Evolutionary conservation across 2,329 filamentous ascomycete genomes (phyloP), one percentile per base, ranked within the genome.

Genomic region (Arthrobotrys iridis): DNA sequence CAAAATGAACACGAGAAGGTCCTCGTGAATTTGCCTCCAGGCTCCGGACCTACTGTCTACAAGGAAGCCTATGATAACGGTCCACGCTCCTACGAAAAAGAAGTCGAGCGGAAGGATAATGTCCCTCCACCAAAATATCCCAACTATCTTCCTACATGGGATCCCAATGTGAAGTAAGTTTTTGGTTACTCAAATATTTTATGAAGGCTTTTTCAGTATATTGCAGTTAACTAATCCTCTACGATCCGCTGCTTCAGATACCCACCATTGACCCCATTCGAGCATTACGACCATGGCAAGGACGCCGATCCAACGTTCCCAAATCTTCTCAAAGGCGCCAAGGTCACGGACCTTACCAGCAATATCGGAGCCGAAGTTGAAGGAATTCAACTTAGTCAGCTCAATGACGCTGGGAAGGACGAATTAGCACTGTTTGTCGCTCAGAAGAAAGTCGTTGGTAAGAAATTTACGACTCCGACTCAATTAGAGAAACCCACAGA

Each of bases 391-490:
- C 83, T 94, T 28, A 91, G 88, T 82, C 85, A 86, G 76, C 85
- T 94, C 10, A 88, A 84, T 62, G 82, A 88, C 45, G 88, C 88
- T 13, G 91, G 89, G 63, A 93, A 92, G 80, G 89, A 93, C 79
- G 89, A 94, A 81, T 85, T 94, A 3, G 91, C 92, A 0, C 87
- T 90, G 20, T 88, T 90, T 77, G 90, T 93, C 8, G 89, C 91
- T 8, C 86, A 92, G 82, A 88, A 90, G 80, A 93, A 93, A 80
- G 90, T 93, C 4, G 90, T 93, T 13, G 70, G 70, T 75, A 67
- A 15, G 62, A 33, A 52, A 41, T 6, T n/a, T n/a, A n/a, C 5
- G 8, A 48, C 6, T 40, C 48, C 40, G 10, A 22, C 24, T 22
- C 35, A 46, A 37, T 20, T 18, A 6, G 11, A 11, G 88, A 83